Evolutionary conservation across 441 rosid species (phyloP).

Genomic region (Populus hybrid): DNA sequence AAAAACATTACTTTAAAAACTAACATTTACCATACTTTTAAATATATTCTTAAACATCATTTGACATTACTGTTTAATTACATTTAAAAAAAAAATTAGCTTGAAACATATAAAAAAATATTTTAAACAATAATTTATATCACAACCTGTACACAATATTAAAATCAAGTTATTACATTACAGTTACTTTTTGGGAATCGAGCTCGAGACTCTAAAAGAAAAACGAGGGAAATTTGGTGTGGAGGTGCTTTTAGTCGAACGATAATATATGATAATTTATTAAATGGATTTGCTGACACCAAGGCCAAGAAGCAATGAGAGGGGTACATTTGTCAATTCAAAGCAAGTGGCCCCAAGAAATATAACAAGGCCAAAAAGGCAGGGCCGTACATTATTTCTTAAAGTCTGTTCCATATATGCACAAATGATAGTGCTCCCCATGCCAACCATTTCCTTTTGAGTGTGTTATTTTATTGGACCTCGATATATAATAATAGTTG

Average conservation of each 20-base stretch:
- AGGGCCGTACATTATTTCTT: neutral
- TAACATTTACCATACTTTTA: no score
- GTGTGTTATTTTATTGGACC: neutral
- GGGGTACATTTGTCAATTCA: neutral
- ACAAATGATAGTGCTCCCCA: slow-evolving; percentile 6
- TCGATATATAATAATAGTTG: neutral
- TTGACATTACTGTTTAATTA: no score
- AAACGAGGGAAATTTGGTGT: neutral
- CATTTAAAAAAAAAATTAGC: no score
- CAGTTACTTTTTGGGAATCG: neutral
- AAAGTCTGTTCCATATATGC: neutral
- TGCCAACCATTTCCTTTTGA: neutral
- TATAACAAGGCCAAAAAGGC: neutral
- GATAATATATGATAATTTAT: neutral
- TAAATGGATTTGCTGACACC: neutral
- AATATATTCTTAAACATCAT: no score
- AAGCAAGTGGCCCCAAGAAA: neutral
- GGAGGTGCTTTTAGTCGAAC: neutral
- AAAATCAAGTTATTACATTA: neutral
- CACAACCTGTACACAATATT: no score
- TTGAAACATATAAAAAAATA: no score
- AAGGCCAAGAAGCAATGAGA: neutral
- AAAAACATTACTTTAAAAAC: no score
- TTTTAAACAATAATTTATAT: no score
- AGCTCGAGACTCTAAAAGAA: neutral